phyloP scores from a whole-genome alignment of 345 rosid species.

The Pugionium dolabratum region DNA sequence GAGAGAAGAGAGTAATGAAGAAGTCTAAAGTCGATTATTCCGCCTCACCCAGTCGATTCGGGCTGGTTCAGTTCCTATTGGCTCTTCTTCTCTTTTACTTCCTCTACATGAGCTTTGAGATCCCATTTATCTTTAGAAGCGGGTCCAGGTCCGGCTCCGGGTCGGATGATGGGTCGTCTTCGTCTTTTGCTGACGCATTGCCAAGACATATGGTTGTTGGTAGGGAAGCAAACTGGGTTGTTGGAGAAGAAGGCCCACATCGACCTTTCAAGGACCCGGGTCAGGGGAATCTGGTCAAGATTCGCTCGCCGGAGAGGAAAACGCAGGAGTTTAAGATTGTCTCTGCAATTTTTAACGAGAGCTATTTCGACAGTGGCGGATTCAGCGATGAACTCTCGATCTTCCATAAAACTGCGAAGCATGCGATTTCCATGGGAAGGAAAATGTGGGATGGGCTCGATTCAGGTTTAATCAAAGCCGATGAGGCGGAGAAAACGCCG shows the following conservation, averaged over 20 bases:
- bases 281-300: slow-evolving; percentile 35
- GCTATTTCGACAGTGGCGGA: slow-evolving; percentile 44
- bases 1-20: slow-evolving; percentile 33
- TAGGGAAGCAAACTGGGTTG: slow-evolving; percentile 45
- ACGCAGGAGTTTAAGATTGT: slow-evolving; percentile 37
- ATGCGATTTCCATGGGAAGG: slow-evolving; percentile 70
- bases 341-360: slow-evolving; percentile 52
- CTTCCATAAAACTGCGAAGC: slow-evolving; percentile 64
- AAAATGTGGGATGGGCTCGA: slow-evolving; percentile 59
- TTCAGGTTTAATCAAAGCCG: slow-evolving; percentile 39
- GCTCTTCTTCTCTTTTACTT: slow-evolving; percentile 53
- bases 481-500: slow-evolving; percentile 12
- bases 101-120: slow-evolving; percentile 62
- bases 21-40: slow-evolving; percentile 44
- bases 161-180: slow-evolving; percentile 36
- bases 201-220: slow-evolving; percentile 38
- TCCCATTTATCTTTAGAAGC: slow-evolving; percentile 60
- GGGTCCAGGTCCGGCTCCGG: slow-evolving; percentile 42
- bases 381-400: slow-evolving; percentile 51
- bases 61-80: slow-evolving; percentile 62
- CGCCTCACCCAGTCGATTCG: slow-evolving; percentile 44
- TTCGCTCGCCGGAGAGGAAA: slow-evolving; percentile 13
- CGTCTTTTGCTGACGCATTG: slow-evolving; percentile 41
- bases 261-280: slow-evolving; percentile 40
- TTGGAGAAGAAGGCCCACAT: slow-evolving; percentile 52